phyloP scores from a whole-genome alignment of 768 basidiomycete genomes.

The Kwoniella bestiolae region DNA sequence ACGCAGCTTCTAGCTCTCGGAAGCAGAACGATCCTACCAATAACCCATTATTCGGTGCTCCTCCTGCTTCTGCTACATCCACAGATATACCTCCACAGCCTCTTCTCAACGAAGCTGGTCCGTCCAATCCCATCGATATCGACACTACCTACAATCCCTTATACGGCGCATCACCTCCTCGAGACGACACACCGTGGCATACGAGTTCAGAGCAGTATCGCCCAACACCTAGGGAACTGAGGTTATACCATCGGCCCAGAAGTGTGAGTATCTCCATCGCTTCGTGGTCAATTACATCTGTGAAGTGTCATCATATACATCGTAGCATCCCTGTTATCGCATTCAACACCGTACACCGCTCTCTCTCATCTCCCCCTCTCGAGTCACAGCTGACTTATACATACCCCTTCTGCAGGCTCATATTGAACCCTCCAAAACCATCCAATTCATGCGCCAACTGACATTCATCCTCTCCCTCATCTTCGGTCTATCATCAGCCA shows the following conservation, averaged over 20 bases:
- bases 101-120: background rate
- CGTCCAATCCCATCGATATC: background rate
- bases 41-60: slow-evolving; percentile 43
- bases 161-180: slow-evolving; percentile 23
- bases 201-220: background rate
- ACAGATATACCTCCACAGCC: background rate
- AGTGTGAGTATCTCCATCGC: no score
- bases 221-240: background rate
- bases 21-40: slow-evolving; percentile 2
- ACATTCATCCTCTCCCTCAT: slow-evolving; percentile 46
- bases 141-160: slow-evolving; percentile 15
- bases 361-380: no score
- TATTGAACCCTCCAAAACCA: slow-evolving; percentile 10
- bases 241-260: background rate
- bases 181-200: background rate
- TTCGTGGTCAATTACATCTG: no score
- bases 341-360: no score
- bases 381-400: background rate
- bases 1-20: background rate
- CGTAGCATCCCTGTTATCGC: no score
- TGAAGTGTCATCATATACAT: no score
- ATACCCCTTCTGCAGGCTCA: no score
- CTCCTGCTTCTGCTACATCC: slow-evolving; percentile 10
- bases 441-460: slow-evolving; percentile 38
- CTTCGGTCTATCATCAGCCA: slow-evolving; percentile 37